Percentiles rank a stretch among this genome's conserved stretches.
Conservation (phyloP, 805 yeast species). For the Wickerhamiella dianesei region DNA sequence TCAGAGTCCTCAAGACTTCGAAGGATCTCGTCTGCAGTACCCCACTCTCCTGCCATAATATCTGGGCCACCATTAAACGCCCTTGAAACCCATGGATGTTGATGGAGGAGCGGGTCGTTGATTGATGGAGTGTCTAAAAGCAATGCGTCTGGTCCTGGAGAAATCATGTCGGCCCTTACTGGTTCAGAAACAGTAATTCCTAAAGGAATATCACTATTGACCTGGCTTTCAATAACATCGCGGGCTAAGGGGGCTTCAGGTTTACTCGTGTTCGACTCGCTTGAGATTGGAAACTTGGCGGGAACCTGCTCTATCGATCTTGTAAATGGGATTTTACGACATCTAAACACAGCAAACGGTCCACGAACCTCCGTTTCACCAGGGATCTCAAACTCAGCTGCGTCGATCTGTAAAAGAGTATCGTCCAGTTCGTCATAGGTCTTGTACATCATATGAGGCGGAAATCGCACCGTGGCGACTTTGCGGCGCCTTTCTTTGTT, state of each 20-base stretch:
- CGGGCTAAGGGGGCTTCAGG: too few species aligned
- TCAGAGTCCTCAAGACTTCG: background rate
- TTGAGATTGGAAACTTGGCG: too few species aligned
- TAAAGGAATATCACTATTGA: too few species aligned
- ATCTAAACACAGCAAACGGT: slow-evolving; percentile 73
- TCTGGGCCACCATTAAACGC: background rate
- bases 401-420: slow-evolving; percentile 41
- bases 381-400: slow-evolving; percentile 29
- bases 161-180: too few species aligned
- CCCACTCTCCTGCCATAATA: background rate
- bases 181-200: too few species aligned
- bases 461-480: slow-evolving; percentile 62
- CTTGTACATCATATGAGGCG: slow-evolving; percentile 42
- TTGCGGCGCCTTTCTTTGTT: slow-evolving; percentile 27
- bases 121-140: too few species aligned
- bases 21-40: background rate
- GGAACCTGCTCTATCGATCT: too few species aligned
- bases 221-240: too few species aligned
- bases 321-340: slow-evolving; percentile 16
- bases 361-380: slow-evolving; percentile 46
- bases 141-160: too few species aligned
- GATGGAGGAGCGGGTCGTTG: too few species aligned
- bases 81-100: background rate
- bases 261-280: too few species aligned
- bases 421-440: slow-evolving; percentile 76